Evolutionary conservation across 1,284 basidiomycete species (phyloP).

Genomic region (Fomitopsis pinicola): DNA sequence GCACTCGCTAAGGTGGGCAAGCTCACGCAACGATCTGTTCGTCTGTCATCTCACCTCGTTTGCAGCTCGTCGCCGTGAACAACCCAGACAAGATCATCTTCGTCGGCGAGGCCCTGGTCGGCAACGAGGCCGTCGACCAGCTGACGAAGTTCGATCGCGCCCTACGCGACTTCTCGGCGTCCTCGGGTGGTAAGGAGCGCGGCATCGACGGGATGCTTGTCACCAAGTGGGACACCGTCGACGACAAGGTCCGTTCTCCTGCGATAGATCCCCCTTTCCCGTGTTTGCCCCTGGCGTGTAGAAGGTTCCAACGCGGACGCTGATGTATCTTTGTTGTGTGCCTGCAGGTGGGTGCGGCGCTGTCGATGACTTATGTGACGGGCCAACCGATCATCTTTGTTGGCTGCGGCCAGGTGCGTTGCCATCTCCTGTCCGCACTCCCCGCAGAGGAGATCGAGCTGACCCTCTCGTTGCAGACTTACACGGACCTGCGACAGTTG

Average conservation of each 20-base stretch:
- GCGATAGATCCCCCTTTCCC: not conserved
- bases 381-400: constrained; percentile 96
- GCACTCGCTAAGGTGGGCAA: constrained; percentile 82
- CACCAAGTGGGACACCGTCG: constrained; percentile 97
- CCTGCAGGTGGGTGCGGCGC: constrained; percentile 83
- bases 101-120: constrained; percentile 93
- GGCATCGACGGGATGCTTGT: constrained; percentile 96
- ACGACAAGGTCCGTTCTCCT: constrained; percentile 65
- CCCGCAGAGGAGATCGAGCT: not conserved
- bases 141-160: constrained; percentile 92
- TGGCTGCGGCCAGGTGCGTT: constrained; percentile 86
- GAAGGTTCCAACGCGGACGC: not conserved
- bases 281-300: constrained; percentile 12
- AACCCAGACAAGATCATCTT: constrained; percentile 95
- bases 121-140: constrained; percentile 96
- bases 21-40: not conserved
- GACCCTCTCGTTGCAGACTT: constrained; percentile 55
- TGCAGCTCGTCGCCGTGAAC: constrained; percentile 83
- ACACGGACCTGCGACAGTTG: constrained; percentile 88
- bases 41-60: constrained; percentile 2
- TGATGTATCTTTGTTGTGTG: not conserved
- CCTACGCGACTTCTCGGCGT: constrained; percentile 82
- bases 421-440: not conserved
- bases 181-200: constrained; percentile 63
- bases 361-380: constrained; percentile 97